A percentile compares a stretch with the other conserved stretches of the same genome.
phyloP scores from a whole-genome alignment of 371 early-diverging fungal species.

The Lichtheimia ramosa region DNA sequence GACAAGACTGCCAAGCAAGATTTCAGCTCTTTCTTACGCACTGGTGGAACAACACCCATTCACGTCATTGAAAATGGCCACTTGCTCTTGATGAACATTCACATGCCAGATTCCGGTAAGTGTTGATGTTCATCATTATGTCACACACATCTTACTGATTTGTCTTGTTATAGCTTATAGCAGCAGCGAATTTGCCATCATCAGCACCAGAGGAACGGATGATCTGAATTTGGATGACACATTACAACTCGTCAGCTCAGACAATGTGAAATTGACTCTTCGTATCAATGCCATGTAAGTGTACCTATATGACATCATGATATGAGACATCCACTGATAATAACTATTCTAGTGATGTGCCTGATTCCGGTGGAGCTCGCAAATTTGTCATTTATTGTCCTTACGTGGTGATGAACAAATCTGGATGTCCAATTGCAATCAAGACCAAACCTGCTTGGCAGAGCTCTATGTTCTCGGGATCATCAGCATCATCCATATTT shows the following conservation, averaged over 20 bases:
- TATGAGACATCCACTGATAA: neutral
- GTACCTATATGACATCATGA: neutral
- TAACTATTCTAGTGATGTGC: constrained; percentile 41
- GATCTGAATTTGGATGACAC: constrained; percentile 70
- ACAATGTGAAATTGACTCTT: constrained; percentile 68
- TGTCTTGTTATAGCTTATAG: constrained; percentile 44
- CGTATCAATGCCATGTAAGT: constrained; percentile 67
- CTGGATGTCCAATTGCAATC: constrained; percentile 80
- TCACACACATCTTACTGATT: neutral
- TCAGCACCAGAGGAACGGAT: constrained; percentile 76
- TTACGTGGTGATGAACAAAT: constrained; percentile 91
- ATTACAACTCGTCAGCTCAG: constrained; percentile 66
- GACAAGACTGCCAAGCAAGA: constrained; percentile 74
- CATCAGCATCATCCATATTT: constrained; percentile 51
- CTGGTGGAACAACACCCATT: constrained; percentile 76
- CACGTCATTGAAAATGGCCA: constrained; percentile 87
- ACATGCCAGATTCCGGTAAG: constrained; percentile 71
- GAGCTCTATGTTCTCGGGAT: constrained; percentile 69
- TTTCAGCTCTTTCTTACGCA: constrained; percentile 60
- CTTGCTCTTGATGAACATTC: constrained; percentile 74
- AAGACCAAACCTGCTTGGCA: constrained; percentile 80
- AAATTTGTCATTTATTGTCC: constrained; percentile 69
- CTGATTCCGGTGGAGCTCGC: constrained; percentile 68
- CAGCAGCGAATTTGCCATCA: constrained; percentile 81
- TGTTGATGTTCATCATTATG: neutral